Base-by-base conservation (phyloP, 257 asterid species). In the Jaltomata sinuosa region DNA sequence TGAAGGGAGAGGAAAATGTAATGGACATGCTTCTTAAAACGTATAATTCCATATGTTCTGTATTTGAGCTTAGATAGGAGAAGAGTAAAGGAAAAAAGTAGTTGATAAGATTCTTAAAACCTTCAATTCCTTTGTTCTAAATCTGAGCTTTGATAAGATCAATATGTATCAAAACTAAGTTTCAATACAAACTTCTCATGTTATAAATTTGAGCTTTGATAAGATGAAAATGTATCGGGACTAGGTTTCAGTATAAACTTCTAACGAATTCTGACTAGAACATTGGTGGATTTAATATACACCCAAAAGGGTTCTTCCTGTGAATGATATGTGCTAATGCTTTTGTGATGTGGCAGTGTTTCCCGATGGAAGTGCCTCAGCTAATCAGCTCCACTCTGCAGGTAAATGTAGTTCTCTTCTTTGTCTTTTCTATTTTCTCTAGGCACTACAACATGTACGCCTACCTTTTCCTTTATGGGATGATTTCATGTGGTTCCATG, bases 281-380 rank as follows among this genome's bases (percentile, higher is more conserved):
- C 9, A 76, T 47, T 47, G 22, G 40, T 55, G 36, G n/a, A 15
- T 57, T 59, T 21, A 12, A 64, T 18, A 67, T 40, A 72, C 5
- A 54, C 49, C 49, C 38, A 47, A 76, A 76, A 76, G 61, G 81
- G 61, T 76, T 50, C 42, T 45, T 76, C 81, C 27, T 15, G 36
- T 16, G 42, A 76, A 47, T 76, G 42, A 47, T 27, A 76, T 47
- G 42, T 36, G 34, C 57, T 80, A 40, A 34, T 83, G 57, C 85
- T 86, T 91, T 32, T 84, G 61, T 85, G 47, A 79, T 80, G 82
- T 90, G 85, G 88, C 93, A 97, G 99, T 95, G 98, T 91, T 95
- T 92, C 88, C 99, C 98, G 54, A 88, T 90, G 64, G 98, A 97
- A 83, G 93, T 91, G 84, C 98, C 97, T 14, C 98, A 86, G 69